phyloP scores from a whole-genome alignment of 169 alveolate species.

The Eimeria necatrix region DNA sequence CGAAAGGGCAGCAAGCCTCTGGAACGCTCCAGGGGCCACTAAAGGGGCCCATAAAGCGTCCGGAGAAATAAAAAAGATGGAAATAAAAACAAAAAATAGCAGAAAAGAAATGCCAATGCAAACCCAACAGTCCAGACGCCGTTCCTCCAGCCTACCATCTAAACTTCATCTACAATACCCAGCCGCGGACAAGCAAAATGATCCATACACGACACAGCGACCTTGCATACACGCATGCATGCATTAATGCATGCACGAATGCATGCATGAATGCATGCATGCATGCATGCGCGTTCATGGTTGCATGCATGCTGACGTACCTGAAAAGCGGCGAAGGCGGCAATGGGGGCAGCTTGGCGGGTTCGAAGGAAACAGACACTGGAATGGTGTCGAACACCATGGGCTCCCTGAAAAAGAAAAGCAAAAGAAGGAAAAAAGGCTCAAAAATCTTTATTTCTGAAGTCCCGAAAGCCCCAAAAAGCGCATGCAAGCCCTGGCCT shows the following conservation, averaged over 20 bases:
- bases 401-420: background rate
- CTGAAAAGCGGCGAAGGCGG: slow-evolving; percentile 26
- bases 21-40: background rate
- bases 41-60: background rate
- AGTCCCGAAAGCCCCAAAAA: background rate
- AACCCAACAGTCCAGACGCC: no score
- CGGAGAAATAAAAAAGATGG: background rate
- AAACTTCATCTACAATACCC: no score
- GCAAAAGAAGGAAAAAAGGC: background rate
- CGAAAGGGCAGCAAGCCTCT: background rate
- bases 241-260: no score
- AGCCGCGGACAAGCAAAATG: no score
- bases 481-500: background rate
- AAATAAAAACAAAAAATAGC: background rate
- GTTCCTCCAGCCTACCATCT: no score
- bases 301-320: background rate
- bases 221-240: no score
- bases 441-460: background rate
- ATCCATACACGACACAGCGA: no score
- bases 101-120: no score
- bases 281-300: background rate
- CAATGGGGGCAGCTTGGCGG: slow-evolving; percentile 30
- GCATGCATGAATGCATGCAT: no score
- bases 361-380: background rate
- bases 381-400: slow-evolving; percentile 6